Base-by-base conservation (phyloP, 257 asterid species). In the Solanum chaucha region DNA sequence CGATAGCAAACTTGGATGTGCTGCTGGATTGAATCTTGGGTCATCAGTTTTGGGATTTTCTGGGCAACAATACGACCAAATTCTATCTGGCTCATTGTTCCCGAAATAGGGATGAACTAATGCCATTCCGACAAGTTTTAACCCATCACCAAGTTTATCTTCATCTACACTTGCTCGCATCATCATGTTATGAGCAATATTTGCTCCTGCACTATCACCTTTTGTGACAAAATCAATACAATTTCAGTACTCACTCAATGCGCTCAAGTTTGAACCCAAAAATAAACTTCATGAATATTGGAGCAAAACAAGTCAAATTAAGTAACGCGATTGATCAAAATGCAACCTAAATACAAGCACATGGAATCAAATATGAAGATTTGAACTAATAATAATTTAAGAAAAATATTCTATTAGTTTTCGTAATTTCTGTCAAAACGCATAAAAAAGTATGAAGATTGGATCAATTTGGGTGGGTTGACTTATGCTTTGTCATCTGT, bases 131-230 rank as follows among this genome's bases (percentile, higher is more conserved):
- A 89, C 40, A 1, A 93, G 85, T 22, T 82, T 86, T 24, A 91
- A 20, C 13, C 87, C 89, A 9, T 74, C 44, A 32, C 71, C 89
- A 11, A 73, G 35, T 36, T 64, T 46, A 3, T 86, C 87, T 3
- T 19, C 36, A 8, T 84, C 88, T 1, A 15, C 26, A 8, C 89
- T 59, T n/a, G 87, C 90, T 38, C 92, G 92, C 44, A 90, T 80
- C 24, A 89, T 88, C 90, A 91, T 89, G 91, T 93, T 87, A 73
- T 96, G 96, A 0, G 93, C 90, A 44, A 96, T 87, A 59, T 95
- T 96, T 6, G 94, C 98, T 72, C 99, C 99, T 4, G 98, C 97
- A 82, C 99, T 95, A 86, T 96, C 98, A 12, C 99, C 98, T 17
- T 92, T 0, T 0, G n/a, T 24, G 40, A 11, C 85, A 46, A 46